Conservation (phyloP, 2,329 filamentous ascomycete genomes). For the Pseudocercospora macadamiae region DNA sequence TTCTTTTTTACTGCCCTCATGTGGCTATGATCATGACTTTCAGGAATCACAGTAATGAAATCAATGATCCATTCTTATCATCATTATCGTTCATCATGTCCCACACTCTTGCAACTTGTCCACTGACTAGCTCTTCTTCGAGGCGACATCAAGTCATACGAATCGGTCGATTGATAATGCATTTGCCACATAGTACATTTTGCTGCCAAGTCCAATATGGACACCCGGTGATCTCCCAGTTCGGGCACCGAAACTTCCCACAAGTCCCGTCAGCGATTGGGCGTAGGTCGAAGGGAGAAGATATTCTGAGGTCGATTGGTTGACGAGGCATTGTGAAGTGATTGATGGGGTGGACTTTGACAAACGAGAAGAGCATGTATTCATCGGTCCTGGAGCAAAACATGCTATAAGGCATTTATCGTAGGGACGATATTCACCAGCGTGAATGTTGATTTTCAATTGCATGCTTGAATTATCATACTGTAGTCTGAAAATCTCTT, state of each 20-base stretch:
- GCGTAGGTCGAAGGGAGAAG: not conserved
- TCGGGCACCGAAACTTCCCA: not conserved
- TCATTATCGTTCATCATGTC: too few relatives aligned
- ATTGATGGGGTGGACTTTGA: not conserved
- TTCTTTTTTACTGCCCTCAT: not conserved
- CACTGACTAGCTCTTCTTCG: too few relatives aligned
- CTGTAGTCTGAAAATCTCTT: too few relatives aligned
- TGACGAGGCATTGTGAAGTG: not conserved
- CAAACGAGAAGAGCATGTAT: not conserved
- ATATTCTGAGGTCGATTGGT: not conserved
- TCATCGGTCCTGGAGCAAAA: too few relatives aligned
- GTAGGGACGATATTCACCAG: too few relatives aligned
- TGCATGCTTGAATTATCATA: too few relatives aligned
- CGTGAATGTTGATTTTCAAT: too few relatives aligned
- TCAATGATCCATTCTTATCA: not conserved
- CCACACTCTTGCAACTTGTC: too few relatives aligned
- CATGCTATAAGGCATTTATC: too few relatives aligned
- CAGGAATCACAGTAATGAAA: not conserved
- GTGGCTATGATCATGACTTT: not conserved
- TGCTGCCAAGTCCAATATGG: not conserved
- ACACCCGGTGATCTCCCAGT: not conserved
- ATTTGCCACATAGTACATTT: not conserved
- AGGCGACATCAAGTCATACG: too few relatives aligned
- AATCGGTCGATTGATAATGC: not conserved
- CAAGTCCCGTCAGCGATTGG: not conserved